These are phyloP conservation scores for Vicia sativa DNA, from an alignment of 306 rosid species.

Conservation along the genomic window DNA sequence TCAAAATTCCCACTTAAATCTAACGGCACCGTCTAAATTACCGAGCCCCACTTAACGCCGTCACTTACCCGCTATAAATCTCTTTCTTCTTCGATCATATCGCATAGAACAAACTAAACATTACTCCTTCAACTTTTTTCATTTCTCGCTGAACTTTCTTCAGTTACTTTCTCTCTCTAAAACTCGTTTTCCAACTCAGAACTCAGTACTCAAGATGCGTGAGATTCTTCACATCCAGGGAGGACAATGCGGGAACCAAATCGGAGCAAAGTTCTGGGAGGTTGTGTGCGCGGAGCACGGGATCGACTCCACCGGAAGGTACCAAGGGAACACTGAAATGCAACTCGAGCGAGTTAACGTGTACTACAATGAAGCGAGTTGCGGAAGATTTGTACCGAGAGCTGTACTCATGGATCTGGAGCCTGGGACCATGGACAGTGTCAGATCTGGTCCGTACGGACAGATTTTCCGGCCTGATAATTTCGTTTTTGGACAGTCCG, in stretches of 20 bases:
- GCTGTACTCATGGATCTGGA: slow-evolving; percentile 62
- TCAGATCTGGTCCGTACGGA: slow-evolving; percentile 56
- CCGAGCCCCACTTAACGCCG: slow-evolving; percentile 35
- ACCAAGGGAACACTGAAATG: slow-evolving; percentile 48
- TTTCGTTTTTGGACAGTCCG: slow-evolving; percentile 58
- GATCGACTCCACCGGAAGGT: slow-evolving; percentile 53
- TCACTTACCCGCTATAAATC: slow-evolving; percentile 27
- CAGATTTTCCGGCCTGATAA: slow-evolving; percentile 60
- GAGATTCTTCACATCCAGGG: slow-evolving; percentile 67
- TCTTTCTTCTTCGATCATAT: neutral
- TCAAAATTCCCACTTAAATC: slow-evolving; percentile 53
- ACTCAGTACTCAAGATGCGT: slow-evolving; percentile 51
- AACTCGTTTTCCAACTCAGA: slow-evolving; percentile 28
- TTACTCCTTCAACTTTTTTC: neutral
- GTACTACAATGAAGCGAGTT: slow-evolving; percentile 68
- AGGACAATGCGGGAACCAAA: slow-evolving; percentile 59
- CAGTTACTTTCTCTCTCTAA: slow-evolving; percentile 7
- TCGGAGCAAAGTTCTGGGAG: slow-evolving; percentile 54
- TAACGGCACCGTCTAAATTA: slow-evolving; percentile 47
- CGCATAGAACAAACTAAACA: slow-evolving; percentile 5
- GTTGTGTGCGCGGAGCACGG: slow-evolving; percentile 68
- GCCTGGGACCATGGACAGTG: slow-evolving; percentile 68
- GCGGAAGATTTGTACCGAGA: slow-evolving; percentile 56
- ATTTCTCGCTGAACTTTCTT: neutral
- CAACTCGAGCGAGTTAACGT: slow-evolving; percentile 64